Percentiles rank a stretch among this genome's conserved stretches.
These are phyloP conservation scores for Diaporthe nobilis DNA, from an alignment of 2,329 filamentous ascomycete species.

Conservation along the genomic window DNA sequence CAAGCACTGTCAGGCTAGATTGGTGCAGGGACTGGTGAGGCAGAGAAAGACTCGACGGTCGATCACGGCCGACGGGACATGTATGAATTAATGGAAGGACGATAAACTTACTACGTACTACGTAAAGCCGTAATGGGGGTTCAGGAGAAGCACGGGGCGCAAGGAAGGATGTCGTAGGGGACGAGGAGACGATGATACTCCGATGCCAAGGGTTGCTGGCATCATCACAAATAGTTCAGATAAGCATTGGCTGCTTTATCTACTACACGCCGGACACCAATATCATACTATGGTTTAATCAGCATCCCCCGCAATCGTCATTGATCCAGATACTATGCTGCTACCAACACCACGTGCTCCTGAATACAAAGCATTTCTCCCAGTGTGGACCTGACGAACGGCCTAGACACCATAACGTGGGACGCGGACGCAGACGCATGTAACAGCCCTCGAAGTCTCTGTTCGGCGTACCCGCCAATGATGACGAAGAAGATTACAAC, in stretches of 20 bases:
- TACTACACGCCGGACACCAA: slow-evolving; percentile 37
- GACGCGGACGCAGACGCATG: not conserved
- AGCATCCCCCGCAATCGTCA: not conserved
- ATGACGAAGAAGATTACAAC: not conserved
- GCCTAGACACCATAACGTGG: not conserved
- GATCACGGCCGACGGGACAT: slow-evolving; percentile 8
- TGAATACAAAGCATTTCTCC: too few species aligned
- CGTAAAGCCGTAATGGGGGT: slow-evolving; percentile 40
- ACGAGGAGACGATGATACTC: slow-evolving; percentile 41
- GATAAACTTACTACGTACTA: slow-evolving; percentile 39
- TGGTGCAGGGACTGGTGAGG: not conserved
- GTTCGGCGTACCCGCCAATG: not conserved
- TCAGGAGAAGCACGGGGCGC: not conserved
- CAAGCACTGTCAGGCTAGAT: not conserved
- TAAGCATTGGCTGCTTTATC: slow-evolving; percentile 33
- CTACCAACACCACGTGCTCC: not conserved
- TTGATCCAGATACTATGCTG: not conserved
- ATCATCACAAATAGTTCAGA: slow-evolving; percentile 38
- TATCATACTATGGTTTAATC: slow-evolving; percentile 30
- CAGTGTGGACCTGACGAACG: not conserved
- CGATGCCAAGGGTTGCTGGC: slow-evolving; percentile 38
- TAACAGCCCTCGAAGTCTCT: not conserved
- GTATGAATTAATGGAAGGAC: slow-evolving; percentile 37
- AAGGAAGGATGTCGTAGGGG: not conserved
- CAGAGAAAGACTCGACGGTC: not conserved